phyloP scores from a whole-genome alignment of 208 protist species.

The Wallacemonas sp. region DNA sequence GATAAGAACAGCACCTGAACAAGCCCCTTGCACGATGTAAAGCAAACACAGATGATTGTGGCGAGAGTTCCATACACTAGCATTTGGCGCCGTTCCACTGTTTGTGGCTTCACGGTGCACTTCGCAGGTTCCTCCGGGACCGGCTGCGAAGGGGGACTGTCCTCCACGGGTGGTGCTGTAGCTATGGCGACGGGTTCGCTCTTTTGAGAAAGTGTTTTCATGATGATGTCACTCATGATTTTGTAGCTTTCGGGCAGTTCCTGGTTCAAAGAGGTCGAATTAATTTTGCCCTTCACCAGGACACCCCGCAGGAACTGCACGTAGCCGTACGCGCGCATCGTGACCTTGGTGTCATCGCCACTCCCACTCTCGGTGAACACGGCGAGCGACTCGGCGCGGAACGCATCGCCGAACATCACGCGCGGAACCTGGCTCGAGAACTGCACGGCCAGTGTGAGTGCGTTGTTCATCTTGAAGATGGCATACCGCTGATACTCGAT shows the following conservation, averaged over 20 bases:
- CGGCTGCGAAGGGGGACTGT: background rate
- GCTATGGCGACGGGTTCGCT: background rate
- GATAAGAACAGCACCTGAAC: conserved; percentile 25
- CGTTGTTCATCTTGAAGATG: conserved; percentile 50
- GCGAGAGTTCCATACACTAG: conserved; percentile 28
- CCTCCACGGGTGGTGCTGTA: background rate
- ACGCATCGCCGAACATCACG: conserved; percentile 64
- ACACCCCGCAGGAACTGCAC: conserved; percentile 55
- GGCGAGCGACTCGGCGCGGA: conserved; percentile 51
- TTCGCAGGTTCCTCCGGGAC: background rate
- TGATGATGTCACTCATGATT: conserved; percentile 43
- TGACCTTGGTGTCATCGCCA: conserved; percentile 35
- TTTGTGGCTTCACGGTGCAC: conserved; percentile 24
- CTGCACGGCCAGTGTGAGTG: conserved; percentile 57
- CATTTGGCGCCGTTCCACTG: conserved; percentile 20
- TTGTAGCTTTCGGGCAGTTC: conserved; percentile 58
- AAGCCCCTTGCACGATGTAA: conserved; percentile 27
- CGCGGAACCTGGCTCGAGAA: conserved; percentile 60
- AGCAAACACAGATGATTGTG: conserved; percentile 23
- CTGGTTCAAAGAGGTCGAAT: conserved; percentile 37
- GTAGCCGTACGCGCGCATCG: conserved; percentile 44
- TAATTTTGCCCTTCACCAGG: conserved; percentile 50
- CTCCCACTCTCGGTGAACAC: conserved; percentile 45
- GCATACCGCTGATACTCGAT: conserved; percentile 70
- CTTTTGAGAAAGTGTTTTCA: conserved; percentile 20